A percentile compares a stretch with the other conserved stretches of the same genome.
Conservation (phyloP, 129 eudicot species). For the Helianthus annuus region HanXRQr2.0-SUNRISE NC_035448.2:45971473-45971972, state of each 20-base stretch:
- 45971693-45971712: conserved; percentile 69
- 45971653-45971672: conserved; percentile 74
- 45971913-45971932: too few relatives aligned
- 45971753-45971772: neutral
- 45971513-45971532: conserved; percentile 65
- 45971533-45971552: conserved; percentile 55
- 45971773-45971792: neutral
- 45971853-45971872: conserved; percentile 16
- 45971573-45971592: conserved; percentile 58
- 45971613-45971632: conserved; percentile 49
- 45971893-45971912: conserved; percentile 1
- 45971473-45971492: neutral
- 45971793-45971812: neutral
- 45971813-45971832: conserved; percentile 31
- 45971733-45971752: conserved; percentile 37
- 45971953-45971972: neutral
- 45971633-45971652: conserved; percentile 77
- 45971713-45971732: conserved; percentile 59
- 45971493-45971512: conserved; percentile 49
- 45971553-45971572: conserved; percentile 54
- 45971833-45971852: conserved; percentile 25
- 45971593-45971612: conserved; percentile 47
- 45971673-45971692: conserved; percentile 85
- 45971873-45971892: conserved; percentile 9
- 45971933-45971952: neutral